Conservation (phyloP, 495 filamentous ascomycete species). For the Trichoderma reesei region DNA sequence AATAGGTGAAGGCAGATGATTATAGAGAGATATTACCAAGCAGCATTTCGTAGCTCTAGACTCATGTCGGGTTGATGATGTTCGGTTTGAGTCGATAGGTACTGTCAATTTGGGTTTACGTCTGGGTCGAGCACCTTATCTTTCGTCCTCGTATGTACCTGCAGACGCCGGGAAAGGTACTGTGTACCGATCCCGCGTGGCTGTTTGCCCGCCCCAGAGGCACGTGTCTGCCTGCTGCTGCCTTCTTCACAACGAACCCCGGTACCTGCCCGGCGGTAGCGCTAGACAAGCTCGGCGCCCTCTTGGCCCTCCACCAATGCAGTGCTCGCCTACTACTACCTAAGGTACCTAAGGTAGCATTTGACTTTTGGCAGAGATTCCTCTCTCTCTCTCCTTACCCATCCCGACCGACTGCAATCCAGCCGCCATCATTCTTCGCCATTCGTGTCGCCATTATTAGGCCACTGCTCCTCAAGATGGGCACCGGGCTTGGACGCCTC, state of each 20-base stretch:
- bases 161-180: no score
- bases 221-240: background rate
- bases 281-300: background rate
- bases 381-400: background rate
- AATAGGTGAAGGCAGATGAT: no score
- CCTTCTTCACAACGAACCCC: background rate
- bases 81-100: no score
- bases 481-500: background rate
- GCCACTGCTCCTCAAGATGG: background rate
- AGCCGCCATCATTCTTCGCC: background rate
- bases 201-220: background rate
- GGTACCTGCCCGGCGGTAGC: conserved; percentile 1
- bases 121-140: no score
- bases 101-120: no score
- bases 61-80: no score
- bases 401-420: background rate
- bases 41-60: no score
- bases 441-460: background rate
- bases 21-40: no score
- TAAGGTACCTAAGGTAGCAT: background rate
- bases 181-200: no score
- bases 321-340: no score
- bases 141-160: no score
- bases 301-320: background rate
- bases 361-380: background rate